phyloP scores from a whole-genome alignment of 1,284 basidiomycete species.

The Apiotrichum gracile region DNA sequence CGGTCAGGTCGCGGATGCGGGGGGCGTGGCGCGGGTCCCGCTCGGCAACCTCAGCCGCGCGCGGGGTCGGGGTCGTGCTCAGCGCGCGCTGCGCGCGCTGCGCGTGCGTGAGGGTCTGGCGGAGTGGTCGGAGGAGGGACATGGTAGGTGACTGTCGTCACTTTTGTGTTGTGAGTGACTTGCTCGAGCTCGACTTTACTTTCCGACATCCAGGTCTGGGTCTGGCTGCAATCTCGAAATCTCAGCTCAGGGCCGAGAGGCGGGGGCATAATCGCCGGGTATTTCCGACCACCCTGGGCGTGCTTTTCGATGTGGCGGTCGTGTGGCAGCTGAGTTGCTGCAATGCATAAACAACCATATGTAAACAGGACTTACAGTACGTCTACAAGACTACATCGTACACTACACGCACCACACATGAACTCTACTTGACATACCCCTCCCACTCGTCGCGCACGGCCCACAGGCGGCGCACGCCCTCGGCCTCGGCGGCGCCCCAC shows the following conservation, averaged over 20 bases:
- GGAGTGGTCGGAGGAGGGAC: conserved; percentile 9
- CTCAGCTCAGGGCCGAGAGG: neutral
- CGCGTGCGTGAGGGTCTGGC: neutral
- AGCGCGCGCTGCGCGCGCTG: neutral
- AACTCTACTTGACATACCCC: conserved; percentile 6
- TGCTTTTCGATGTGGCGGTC: neutral
- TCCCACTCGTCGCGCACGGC: conserved; percentile 21
- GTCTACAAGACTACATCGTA: neutral
- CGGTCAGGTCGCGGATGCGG: neutral
- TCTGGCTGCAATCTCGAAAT: conserved; percentile 11
- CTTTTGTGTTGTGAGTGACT: too few species aligned
- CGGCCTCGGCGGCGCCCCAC: conserved; percentile 25
- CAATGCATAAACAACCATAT: neutral
- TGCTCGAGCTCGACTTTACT: too few species aligned
- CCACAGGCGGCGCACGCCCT: conserved; percentile 23
- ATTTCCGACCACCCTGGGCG: neutral
- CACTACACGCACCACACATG: neutral
- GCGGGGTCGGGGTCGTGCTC: neutral
- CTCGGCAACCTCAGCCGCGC: neutral
- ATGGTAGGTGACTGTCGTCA: conserved; percentile 1
- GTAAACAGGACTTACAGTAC: neutral
- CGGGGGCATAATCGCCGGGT: neutral
- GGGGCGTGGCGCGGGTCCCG: neutral
- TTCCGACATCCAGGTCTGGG: too few species aligned
- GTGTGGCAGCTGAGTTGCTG: neutral